Conservation (phyloP, 345 rosid genomes). For the Cardamine resedifolia region DNA sequence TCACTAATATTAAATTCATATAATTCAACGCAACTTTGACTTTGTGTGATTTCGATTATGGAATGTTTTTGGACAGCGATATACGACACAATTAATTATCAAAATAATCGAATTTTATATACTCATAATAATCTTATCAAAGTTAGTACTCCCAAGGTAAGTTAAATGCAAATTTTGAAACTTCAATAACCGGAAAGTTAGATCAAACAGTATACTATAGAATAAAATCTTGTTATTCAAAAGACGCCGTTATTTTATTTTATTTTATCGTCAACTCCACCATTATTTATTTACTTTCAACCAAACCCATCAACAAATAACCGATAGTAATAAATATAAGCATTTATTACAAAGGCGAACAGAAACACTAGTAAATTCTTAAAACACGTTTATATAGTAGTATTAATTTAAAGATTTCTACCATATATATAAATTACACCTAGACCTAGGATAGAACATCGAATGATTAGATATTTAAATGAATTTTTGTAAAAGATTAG, state of each 20-base stretch:
- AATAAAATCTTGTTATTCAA: neutral
- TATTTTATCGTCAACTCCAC: neutral
- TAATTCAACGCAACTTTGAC: conserved; percentile 13
- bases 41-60: conserved; percentile 5
- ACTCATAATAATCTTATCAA: neutral
- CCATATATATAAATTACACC: neutral
- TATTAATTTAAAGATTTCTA: neutral
- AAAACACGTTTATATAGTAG: neutral
- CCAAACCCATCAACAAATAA: conserved; percentile 36
- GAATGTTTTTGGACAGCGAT: conserved; percentile 32
- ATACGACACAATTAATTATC: neutral
- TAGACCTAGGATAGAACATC: conserved; percentile 1
- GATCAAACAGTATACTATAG: neutral
- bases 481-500: conserved; percentile 2
- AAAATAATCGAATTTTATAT: conserved; percentile 2
- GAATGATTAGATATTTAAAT: neutral
- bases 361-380: neutral
- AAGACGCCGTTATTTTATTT: neutral
- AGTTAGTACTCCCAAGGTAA: neutral
- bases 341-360: conserved; percentile 21
- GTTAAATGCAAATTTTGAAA: neutral
- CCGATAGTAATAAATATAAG: conserved; percentile 31
- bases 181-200: conserved; percentile 1
- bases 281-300: conserved; percentile 35
- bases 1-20: conserved; percentile 4